Evolutionary conservation across 2,329 filamentous ascomycete species (phyloP).

Genomic region (Exophiala oligosperma): DNA sequence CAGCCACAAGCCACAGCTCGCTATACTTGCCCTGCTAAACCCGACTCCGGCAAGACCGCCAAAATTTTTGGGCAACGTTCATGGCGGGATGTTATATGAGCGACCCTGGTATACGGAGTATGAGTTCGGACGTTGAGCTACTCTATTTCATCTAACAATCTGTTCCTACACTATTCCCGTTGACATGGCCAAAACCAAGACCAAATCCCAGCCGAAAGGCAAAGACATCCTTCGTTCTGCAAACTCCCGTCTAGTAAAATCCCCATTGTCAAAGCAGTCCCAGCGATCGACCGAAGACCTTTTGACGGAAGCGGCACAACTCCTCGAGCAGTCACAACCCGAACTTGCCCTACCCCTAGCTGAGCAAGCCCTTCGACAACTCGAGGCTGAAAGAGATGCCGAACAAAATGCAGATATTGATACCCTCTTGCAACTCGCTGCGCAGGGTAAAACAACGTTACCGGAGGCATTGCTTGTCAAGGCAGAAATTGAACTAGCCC

Average conservation of each 20-base stretch:
- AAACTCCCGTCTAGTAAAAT: conserved; percentile 37
- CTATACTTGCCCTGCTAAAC: too few relatives aligned
- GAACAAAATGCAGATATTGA: conserved; percentile 21
- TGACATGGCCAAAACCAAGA: conserved; percentile 22
- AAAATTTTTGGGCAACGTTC: too few relatives aligned
- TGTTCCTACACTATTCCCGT: too few relatives aligned
- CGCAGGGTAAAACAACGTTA: conserved; percentile 27
- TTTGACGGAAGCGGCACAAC: conserved; percentile 56
- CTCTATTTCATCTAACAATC: too few relatives aligned
- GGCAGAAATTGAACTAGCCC: conserved; percentile 78
- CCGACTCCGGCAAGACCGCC: too few relatives aligned
- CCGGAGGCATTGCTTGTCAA: conserved; percentile 68
- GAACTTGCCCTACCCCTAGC: conserved; percentile 58
- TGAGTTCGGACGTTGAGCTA: too few relatives aligned
- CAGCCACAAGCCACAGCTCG: too few relatives aligned
- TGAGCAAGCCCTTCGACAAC: conserved; percentile 49
- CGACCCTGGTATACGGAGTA: too few relatives aligned
- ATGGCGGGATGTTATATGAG: too few relatives aligned
- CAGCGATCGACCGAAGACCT: conserved; percentile 56
- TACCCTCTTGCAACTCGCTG: conserved; percentile 24
- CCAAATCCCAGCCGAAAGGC: conserved; percentile 13
- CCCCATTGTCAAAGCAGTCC: conserved; percentile 40
- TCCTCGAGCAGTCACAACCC: conserved; percentile 60
- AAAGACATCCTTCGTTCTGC: conserved; percentile 24
- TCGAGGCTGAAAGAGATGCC: conserved; percentile 29